These are phyloP conservation scores for Lachnellula willkommii DNA, from an alignment of 2,329 filamentous ascomycete species.

Conservation along the genomic window DNA sequence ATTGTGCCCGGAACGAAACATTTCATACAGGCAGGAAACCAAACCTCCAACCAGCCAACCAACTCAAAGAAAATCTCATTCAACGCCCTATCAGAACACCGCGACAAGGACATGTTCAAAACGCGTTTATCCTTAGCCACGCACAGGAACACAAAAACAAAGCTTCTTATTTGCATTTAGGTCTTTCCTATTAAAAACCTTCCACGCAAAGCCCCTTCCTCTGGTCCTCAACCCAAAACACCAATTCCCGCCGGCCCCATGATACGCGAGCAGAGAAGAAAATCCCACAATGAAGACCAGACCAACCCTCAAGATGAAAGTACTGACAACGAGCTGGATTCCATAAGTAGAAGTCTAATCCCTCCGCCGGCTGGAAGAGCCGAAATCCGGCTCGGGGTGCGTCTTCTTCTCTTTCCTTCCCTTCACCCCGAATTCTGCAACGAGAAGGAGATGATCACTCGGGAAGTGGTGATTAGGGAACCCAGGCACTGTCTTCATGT, in stretches of 20 bases:
- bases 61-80: not conserved
- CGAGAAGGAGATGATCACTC: slow-evolving; percentile 65
- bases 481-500: slow-evolving; percentile 64
- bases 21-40: not conserved
- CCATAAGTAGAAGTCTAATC: slow-evolving; percentile 6
- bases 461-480: slow-evolving; percentile 74
- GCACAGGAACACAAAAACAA: slow-evolving; percentile 5
- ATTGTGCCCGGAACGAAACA: not conserved
- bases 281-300: slow-evolving; percentile 10
- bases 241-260: slow-evolving; percentile 10
- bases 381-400: slow-evolving; percentile 30
- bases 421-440: slow-evolving; percentile 66
- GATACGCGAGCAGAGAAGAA: slow-evolving; percentile 18
- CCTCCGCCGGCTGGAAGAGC: slow-evolving; percentile 25
- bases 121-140: not conserved
- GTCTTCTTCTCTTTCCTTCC: slow-evolving; percentile 45
- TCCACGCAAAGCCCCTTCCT: not conserved
- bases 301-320: not conserved
- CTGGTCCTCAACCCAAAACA: slow-evolving; percentile 15
- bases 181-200: slow-evolving; percentile 6
- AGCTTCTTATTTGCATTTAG: not conserved
- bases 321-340: slow-evolving; percentile 9
- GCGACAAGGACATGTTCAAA: slow-evolving; percentile 2
- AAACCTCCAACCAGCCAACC: slow-evolving; percentile 4
- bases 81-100: slow-evolving; percentile 24